Base-by-base conservation (phyloP, 768 basidiomycete genomes). In the Auricularia cornea region DNA sequence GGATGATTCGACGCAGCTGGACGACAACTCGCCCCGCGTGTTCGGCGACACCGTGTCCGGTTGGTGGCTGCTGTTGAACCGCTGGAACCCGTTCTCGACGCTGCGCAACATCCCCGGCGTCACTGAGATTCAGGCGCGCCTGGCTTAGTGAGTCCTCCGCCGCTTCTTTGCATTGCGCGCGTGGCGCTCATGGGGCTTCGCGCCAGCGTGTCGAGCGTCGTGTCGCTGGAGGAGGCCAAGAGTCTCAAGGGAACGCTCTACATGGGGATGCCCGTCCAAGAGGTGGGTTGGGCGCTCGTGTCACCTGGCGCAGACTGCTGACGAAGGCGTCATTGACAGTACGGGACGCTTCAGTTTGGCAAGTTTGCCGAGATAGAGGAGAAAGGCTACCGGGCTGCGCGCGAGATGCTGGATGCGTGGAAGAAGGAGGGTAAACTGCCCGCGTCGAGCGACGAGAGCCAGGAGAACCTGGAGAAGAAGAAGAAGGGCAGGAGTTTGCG, bases 21-120 rank as follows among this genome's bases (percentile, higher is more conserved):
- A 98, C 70, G 97, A 99, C 71, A 98, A 96, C 64, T 92, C 92
- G 1, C 94, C 96, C 0, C 83, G 97, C 61, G 88, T 90, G 68
- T 97, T 95, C 74, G 94, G 97, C 4, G 97, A 99, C 69, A 88
- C 91, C 1, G 82, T 99, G 2, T 97, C 94, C 3, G 97, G 97
- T 31, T 97, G 92, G 88, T 98, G 93, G 91, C 82, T 98, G 20
- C 77, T 98, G 60, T 71, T 98, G 65, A 98, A 97, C 73, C 80
- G 93, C 60, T 98, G 86, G 88, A 95, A 94, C 70, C 94, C 94
- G 0, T 94, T 94, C 72, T 90, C 90, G 5, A 84, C 81, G 70
- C 84, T 86, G 35, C 80, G 83, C 62, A 84, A 81, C 62, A 83
- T 96, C 20, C 94, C 94, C 35, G 87, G 89, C 16, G 93, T 96